Base-by-base conservation (phyloP, 2,329 filamentous ascomycete species). In the Colletotrichum acutatum region DNA sequence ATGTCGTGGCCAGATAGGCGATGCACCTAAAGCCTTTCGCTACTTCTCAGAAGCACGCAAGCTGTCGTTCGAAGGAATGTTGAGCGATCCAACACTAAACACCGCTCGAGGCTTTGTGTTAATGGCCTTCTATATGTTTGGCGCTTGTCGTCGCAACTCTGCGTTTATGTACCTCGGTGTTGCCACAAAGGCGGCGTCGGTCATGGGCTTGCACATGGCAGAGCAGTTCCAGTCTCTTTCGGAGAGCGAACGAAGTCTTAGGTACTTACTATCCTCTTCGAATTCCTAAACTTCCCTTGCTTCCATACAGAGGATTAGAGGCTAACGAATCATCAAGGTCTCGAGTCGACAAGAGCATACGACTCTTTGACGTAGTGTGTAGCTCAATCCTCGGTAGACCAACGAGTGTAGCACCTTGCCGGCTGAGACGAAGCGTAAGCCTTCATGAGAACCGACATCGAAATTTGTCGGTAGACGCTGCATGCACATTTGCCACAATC, bases 141-240 rank as follows among this genome's bases (percentile, higher is more conserved):
- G 87, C 0, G 87, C 87, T 4, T 91, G 89, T 65, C 87, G 88
- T 37, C 83, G 89, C 9, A 91, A 91, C 68, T 84, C 89, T 0
- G 90, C 90, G 0, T 92, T 90, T 66, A 90, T 92, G 87, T 91
- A 91, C 68, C 78, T 92, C 2, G 90, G 90, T 0, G 86, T 91
- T 9, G 90, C 90, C 1, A 84, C 87, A 0, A 86, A 88, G 66
- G 87, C 89, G 0, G 89, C 90, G 0, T 86, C 87, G 4, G 88
- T 89, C 0, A 76, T 92, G 0, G 90, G 90, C 0, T 76, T 91
- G 7, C 89, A 91, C 64, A 80, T 80, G 78, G 66, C 78, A 68
- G 73, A 80, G 76, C 72, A 82, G 72, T 81, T 80, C 32, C 63
- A 76, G 4, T 74, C 77, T 12, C 74, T 78, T 46, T 70, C 67